These are phyloP conservation scores for Blastobotrys persicus DNA, from an alignment of 1,139 yeast species.

Conservation along the genomic window DNA sequence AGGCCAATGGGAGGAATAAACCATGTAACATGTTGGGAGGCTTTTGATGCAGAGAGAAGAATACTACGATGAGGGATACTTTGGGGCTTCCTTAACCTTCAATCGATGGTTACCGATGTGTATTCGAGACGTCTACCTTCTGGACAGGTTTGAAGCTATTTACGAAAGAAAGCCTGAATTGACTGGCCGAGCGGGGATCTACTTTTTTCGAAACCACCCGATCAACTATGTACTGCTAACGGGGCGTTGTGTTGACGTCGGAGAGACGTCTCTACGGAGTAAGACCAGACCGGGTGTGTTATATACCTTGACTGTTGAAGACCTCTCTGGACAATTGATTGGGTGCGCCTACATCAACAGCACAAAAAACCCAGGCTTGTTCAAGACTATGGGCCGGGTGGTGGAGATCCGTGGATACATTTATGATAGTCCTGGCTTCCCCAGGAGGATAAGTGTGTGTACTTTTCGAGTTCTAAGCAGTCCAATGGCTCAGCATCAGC, in stretches of 20 bases:
- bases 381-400: background rate
- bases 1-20: no score
- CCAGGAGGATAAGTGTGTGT: slow-evolving; percentile 9
- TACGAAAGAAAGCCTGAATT: slow-evolving; percentile 1
- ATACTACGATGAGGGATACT: slow-evolving; percentile 4
- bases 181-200: slow-evolving; percentile 9
- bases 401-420: slow-evolving; percentile 15
- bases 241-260: slow-evolving; percentile 24
- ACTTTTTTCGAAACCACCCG: slow-evolving; percentile 33
- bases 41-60: background rate
- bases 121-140: slow-evolving; percentile 4
- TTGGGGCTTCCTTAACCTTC: slow-evolving; percentile 6
- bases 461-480: slow-evolving; percentile 4
- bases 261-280: slow-evolving; percentile 9
- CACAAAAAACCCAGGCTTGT: slow-evolving; percentile 3
- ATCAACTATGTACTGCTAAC: slow-evolving; percentile 28
- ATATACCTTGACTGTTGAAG: slow-evolving; percentile 17
- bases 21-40: no score
- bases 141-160: slow-evolving; percentile 3
- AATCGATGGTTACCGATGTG: slow-evolving; percentile 12
- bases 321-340: slow-evolving; percentile 19
- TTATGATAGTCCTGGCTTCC: slow-evolving; percentile 7
- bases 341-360: background rate
- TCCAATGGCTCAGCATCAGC: background rate
- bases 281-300: slow-evolving; percentile 11